Conservation (phyloP, 2,329 filamentous ascomycete genomes). For the Parascedosporium putredinis region DNA sequence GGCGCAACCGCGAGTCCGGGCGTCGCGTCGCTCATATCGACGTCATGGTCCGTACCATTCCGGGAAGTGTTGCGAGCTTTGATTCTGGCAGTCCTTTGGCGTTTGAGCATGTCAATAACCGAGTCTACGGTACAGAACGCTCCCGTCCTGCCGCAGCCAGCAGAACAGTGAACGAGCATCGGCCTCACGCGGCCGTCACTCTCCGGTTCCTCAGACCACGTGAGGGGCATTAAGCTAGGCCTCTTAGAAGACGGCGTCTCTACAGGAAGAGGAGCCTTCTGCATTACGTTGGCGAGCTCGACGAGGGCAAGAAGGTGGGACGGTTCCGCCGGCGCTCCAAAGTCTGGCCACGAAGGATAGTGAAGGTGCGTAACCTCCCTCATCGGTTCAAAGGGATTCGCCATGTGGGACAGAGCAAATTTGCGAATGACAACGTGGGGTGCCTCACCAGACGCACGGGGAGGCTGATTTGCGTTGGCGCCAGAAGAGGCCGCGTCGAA, state of each 20-base stretch:
- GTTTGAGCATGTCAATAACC: slow-evolving; percentile 91
- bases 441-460: slow-evolving; percentile 35
- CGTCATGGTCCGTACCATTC: slow-evolving; percentile 31
- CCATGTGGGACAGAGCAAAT: slow-evolving; percentile 68
- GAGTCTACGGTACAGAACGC: slow-evolving; percentile 96
- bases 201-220: slow-evolving; percentile 52
- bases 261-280: slow-evolving; percentile 41
- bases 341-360: slow-evolving; percentile 95
- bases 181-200: slow-evolving; percentile 46
- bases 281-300: slow-evolving; percentile 75
- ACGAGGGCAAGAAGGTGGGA: slow-evolving; percentile 78
- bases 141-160: slow-evolving; percentile 88
- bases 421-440: slow-evolving; percentile 78
- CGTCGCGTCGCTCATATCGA: slow-evolving; percentile 28
- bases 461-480: slow-evolving; percentile 12
- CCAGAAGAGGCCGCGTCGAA: slow-evolving; percentile 24
- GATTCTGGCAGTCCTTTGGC: slow-evolving; percentile 46
- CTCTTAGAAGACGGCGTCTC: slow-evolving; percentile 28
- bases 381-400: slow-evolving; percentile 72
- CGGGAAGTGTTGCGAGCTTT: slow-evolving; percentile 9
- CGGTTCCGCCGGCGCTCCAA: slow-evolving; percentile 83
- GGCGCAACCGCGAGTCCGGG: slow-evolving; percentile 1
- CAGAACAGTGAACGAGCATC: slow-evolving; percentile 88
- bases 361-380: slow-evolving; percentile 92
- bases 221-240: slow-evolving; percentile 18